phyloP scores from a whole-genome alignment of 257 asterid species.

The Solanum clarkiae region DNA sequence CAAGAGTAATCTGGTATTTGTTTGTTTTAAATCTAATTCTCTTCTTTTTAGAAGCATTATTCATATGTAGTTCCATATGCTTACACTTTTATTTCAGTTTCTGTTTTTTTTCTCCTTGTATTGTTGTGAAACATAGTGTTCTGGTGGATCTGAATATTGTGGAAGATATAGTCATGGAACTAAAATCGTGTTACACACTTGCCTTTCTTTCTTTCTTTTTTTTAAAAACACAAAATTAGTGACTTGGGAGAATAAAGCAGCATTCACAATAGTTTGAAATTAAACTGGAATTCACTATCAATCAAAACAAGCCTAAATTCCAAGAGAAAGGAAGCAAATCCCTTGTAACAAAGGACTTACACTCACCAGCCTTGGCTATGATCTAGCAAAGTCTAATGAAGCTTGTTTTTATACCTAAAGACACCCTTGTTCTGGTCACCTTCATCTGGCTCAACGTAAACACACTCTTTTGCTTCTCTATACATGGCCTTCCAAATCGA shows the following conservation, averaged over 20 bases:
- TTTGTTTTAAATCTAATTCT: not conserved
- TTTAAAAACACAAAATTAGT: not conserved
- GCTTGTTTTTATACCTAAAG: constrained; percentile 71
- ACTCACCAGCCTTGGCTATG: not conserved
- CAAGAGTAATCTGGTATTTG: not conserved
- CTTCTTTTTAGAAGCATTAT: not conserved
- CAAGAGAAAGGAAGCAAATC: not conserved
- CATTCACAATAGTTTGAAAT: not conserved
- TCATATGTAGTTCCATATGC: not conserved
- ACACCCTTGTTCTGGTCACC: constrained; percentile 51
- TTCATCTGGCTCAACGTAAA: constrained; percentile 62
- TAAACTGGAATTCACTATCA: not conserved
- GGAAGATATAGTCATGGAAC: not conserved
- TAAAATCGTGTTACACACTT: not conserved
- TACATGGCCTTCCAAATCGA: constrained; percentile 54
- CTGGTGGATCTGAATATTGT: not conserved
- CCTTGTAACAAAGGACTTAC: not conserved
- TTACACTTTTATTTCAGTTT: not conserved
- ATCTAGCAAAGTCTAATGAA: not conserved
- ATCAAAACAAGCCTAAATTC: not conserved
- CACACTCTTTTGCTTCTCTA: constrained; percentile 67
- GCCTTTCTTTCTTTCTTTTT: not conserved
- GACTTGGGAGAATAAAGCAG: not conserved
- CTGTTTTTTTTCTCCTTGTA: too few species aligned
- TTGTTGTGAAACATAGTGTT: too few species aligned